Conservation (phyloP, 257 asterid genomes). For the Solanum raphanifolium region DNA sequence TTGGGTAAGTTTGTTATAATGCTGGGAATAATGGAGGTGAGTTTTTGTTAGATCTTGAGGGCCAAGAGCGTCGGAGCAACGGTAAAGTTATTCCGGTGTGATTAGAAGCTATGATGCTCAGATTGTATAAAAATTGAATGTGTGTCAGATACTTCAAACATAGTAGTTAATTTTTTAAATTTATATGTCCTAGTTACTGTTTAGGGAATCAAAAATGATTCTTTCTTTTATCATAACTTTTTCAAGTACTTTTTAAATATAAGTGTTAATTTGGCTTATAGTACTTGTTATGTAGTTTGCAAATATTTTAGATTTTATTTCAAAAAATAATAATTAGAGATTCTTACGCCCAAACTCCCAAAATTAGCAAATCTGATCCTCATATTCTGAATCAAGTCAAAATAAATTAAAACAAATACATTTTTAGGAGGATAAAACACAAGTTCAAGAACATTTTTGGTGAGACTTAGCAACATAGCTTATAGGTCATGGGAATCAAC, state of each 20-base stretch:
- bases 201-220: background rate
- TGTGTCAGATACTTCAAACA: background rate
- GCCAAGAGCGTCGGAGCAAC: background rate
- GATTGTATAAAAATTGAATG: background rate
- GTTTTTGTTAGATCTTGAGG: too few species aligned
- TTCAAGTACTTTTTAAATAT: background rate
- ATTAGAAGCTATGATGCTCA: background rate
- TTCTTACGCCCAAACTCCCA: rapidly evolving
- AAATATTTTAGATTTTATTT: too few species aligned
- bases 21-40: background rate
- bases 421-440: background rate
- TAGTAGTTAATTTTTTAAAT: background rate
- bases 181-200: background rate
- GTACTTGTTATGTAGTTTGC: background rate
- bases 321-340: background rate
- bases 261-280: too few species aligned
- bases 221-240: too few species aligned
- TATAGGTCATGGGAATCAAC: background rate
- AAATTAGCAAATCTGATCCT: background rate
- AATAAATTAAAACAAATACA: background rate
- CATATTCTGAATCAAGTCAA: background rate
- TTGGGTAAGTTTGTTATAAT: too few species aligned
- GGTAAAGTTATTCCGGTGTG: background rate
- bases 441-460: background rate
- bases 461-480: background rate